phyloP scores from a whole-genome alignment of 345 rosid genomes.

The Populus simonii region DNA sequence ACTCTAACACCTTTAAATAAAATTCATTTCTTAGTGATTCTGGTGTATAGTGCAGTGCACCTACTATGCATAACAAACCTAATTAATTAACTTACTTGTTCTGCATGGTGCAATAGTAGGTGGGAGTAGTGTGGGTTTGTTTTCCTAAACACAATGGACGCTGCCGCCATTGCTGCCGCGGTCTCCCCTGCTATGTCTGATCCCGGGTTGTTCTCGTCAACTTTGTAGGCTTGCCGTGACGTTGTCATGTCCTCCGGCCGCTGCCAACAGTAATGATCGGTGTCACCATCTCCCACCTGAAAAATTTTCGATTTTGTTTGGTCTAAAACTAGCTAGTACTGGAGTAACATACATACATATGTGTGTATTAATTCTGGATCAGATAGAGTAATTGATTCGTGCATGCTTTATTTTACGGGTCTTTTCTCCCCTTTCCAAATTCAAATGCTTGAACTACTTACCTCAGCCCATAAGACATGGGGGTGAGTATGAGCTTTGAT shows the following conservation, averaged over 20 bases:
- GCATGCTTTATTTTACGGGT: too few relatives aligned
- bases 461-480: constrained; percentile 86
- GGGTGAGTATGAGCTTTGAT: constrained; percentile 84
- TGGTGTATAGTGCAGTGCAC: constrained; percentile 10
- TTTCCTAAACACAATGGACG: constrained; percentile 68
- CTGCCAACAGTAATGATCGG: constrained; percentile 96
- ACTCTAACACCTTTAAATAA: background rate
- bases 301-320: too few relatives aligned
- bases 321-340: too few relatives aligned
- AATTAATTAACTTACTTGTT: constrained; percentile 36
- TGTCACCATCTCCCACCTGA: constrained; percentile 85
- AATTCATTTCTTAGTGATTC: background rate
- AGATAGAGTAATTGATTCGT: too few relatives aligned
- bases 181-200: constrained; percentile 81
- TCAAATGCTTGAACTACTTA: constrained; percentile 3
- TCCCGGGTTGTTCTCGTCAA: constrained; percentile 70
- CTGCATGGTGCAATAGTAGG: constrained; percentile 67
- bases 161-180: constrained; percentile 85
- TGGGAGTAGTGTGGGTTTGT: constrained; percentile 69
- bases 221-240: constrained; percentile 57
- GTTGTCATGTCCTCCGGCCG: constrained; percentile 98
- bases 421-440: too few relatives aligned
- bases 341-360: too few relatives aligned
- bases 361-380: too few relatives aligned
- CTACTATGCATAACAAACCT: constrained; percentile 1